phyloP scores from a whole-genome alignment of 352 stramenopile species.

The Globisporangium nodosum region DNA sequence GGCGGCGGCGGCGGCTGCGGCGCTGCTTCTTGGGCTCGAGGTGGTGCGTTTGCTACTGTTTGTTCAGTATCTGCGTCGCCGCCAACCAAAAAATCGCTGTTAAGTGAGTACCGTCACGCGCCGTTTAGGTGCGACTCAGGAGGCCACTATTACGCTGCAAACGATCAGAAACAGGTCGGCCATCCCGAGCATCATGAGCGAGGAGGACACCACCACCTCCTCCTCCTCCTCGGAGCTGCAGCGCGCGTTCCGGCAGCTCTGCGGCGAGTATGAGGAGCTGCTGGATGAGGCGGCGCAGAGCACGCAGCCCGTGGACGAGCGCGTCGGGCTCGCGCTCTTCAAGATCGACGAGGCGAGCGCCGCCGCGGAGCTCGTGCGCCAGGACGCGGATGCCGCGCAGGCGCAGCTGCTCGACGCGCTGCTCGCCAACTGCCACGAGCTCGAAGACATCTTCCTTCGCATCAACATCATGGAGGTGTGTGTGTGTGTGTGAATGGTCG shows the following conservation, averaged over 20 bases:
- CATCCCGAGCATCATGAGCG: too few relatives aligned
- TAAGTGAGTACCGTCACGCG: too few relatives aligned
- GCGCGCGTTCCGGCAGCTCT: slow-evolving; percentile 50
- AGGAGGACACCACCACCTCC: too few relatives aligned
- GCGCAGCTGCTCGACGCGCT: slow-evolving; percentile 48
- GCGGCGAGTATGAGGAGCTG: slow-evolving; percentile 62
- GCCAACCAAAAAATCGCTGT: too few relatives aligned
- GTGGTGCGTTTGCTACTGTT: not conserved
- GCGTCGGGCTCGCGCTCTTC: slow-evolving; percentile 70
- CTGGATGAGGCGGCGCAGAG: slow-evolving; percentile 53
- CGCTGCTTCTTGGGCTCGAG: not conserved
- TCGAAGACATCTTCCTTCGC: slow-evolving; percentile 75
- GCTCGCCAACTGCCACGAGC: slow-evolving; percentile 59
- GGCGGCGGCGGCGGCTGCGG: not conserved
- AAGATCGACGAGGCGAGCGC: slow-evolving; percentile 76
- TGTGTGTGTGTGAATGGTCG: too few relatives aligned
- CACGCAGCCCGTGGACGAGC: slow-evolving; percentile 57
- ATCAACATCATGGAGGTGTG: slow-evolving; percentile 72
- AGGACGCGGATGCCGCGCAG: slow-evolving; percentile 44
- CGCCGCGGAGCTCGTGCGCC: slow-evolving; percentile 38
- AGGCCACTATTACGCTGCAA: too few relatives aligned
- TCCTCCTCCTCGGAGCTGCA: slow-evolving; percentile 20
- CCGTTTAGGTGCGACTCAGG: too few relatives aligned
- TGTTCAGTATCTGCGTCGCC: too few relatives aligned
- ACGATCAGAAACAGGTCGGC: too few relatives aligned